Percentiles rank a stretch among this genome's conserved stretches.
phyloP scores from a whole-genome alignment of 495 filamentous ascomycete genomes.

The Xylaria scruposa region DNA sequence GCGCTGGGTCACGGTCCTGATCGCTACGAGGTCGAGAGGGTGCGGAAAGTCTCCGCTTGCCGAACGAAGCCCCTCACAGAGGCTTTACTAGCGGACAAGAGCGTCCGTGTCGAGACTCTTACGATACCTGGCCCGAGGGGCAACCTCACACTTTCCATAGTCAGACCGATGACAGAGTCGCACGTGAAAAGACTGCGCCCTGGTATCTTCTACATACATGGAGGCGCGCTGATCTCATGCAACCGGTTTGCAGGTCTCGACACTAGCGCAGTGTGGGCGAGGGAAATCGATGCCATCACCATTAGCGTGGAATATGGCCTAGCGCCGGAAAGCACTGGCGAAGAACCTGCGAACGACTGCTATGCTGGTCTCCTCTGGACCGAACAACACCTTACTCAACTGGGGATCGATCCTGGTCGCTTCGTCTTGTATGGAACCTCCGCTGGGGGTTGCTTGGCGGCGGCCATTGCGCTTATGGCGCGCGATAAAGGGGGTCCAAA shows the following conservation, averaged over 20 bases:
- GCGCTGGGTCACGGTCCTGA: constrained; percentile 37
- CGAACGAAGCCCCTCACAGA: constrained; percentile 40
- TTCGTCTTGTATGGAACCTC: constrained; percentile 45
- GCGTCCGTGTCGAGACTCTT: constrained; percentile 36
- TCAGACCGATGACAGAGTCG: constrained; percentile 34
- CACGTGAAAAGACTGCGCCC: constrained; percentile 29
- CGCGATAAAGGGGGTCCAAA: constrained; percentile 43
- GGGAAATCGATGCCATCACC: constrained; percentile 39
- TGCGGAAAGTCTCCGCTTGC: constrained; percentile 39
- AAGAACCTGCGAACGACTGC: constrained; percentile 39
- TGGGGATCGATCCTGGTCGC: constrained; percentile 43
- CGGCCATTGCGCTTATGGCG: constrained; percentile 41
- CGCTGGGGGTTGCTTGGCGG: constrained; percentile 46
- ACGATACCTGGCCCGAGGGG: constrained; percentile 37
- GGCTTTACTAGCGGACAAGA: constrained; percentile 40
- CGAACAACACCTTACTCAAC: constrained; percentile 34
- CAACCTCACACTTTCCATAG: constrained; percentile 37
- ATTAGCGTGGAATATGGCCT: constrained; percentile 47
- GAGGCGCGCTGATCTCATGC: constrained; percentile 40
- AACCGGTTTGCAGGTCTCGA: constrained; percentile 43
- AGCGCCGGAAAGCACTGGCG: constrained; percentile 42
- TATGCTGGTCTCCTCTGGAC: constrained; percentile 40
- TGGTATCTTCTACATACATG: constrained; percentile 43
- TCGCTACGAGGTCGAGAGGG: constrained; percentile 40
- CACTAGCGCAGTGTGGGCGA: constrained; percentile 41